Evolutionary conservation across 805 yeast genomes (phyloP), one percentile per base, ranked within the genome.

Genomic region (Saccharomycopsis amapae): DNA sequence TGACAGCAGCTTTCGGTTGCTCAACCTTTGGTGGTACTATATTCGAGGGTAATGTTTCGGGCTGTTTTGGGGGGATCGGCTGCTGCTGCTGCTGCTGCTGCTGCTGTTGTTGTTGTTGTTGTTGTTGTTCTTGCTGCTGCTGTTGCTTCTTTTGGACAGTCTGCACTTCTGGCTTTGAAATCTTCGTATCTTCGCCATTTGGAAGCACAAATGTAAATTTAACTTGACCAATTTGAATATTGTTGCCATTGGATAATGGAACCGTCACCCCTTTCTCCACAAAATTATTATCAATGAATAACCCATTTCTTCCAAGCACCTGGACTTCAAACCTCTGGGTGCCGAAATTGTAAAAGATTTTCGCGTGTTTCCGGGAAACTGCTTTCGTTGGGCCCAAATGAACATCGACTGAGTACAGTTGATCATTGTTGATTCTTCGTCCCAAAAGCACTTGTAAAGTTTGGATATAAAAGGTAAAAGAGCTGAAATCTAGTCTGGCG

Each of bases 291-390:
- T 90, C 93, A 3, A 93, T 95, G 69, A 93, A 93, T 2, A 97
- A 97, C 32, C 98, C 98, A 62, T 93, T 93, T 55, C 96, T 75
- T 17, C 98, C 98, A 55, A 89, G 70, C 1, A 93, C 88, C 6
- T 94, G 81, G 38, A 93, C 67, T 63, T 93, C 98, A 59, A 93
- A 93, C 53, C 95, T 67, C 60, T 90, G 97, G 3, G 94, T 88
- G 3, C 96, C 97, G 64, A 93, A 93, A 61, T 93, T 93, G 67
- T 90, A 93, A 61, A 89, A 90, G 13, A 93, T 90, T 63, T 86
- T 89, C 3, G 97, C 98, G 63, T 93, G 98, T 49, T 87, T 72
- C 59, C 98, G 69, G 4, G 96, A 87, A 15, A 93, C 87, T 7
- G 97, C 95, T 66, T 93, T 93, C 35, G 89, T 85, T 12, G 85